Evolutionary conservation across 495 filamentous ascomycete species (phyloP).

Genomic region (Poronia punctata): DNA sequence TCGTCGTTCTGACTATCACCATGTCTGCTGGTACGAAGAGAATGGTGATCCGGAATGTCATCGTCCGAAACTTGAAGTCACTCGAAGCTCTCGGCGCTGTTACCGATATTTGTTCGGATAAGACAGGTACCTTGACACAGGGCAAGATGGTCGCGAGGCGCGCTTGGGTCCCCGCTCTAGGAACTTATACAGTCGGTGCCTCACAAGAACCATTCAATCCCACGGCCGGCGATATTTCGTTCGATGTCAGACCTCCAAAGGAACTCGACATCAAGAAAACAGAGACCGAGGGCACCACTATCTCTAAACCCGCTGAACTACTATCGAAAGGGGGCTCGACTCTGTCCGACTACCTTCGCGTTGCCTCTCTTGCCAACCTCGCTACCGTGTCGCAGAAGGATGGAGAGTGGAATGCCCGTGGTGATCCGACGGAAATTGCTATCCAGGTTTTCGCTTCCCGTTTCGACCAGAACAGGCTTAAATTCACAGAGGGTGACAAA

Average conservation of each 20-base stretch:
- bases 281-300: conserved; percentile 7
- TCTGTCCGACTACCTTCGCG: conserved; percentile 50
- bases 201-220: conserved; percentile 53
- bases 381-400: conserved; percentile 47
- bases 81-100: conserved; percentile 58
- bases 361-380: conserved; percentile 60
- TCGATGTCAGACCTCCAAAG: conserved; percentile 30
- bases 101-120: conserved; percentile 69
- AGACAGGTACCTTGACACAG: conserved; percentile 66
- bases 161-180: conserved; percentile 47
- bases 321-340: conserved; percentile 20
- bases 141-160: conserved; percentile 53
- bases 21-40: conserved; percentile 47
- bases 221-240: conserved; percentile 42
- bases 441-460: conserved; percentile 62
- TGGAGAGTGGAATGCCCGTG: conserved; percentile 53
- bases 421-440: conserved; percentile 64
- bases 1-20: conserved; percentile 50
- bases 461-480: conserved; percentile 52
- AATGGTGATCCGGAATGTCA: conserved; percentile 44
- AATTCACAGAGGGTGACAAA: conserved; percentile 42
- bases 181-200: conserved; percentile 53
- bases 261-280: conserved; percentile 7
- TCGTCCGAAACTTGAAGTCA: conserved; percentile 45
- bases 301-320: conserved; percentile 23